Evolutionary conservation across 2,329 filamentous ascomycete species (phyloP), one percentile per base, ranked within the genome.

Genomic region (Chaetomiaceae sp.): DNA sequence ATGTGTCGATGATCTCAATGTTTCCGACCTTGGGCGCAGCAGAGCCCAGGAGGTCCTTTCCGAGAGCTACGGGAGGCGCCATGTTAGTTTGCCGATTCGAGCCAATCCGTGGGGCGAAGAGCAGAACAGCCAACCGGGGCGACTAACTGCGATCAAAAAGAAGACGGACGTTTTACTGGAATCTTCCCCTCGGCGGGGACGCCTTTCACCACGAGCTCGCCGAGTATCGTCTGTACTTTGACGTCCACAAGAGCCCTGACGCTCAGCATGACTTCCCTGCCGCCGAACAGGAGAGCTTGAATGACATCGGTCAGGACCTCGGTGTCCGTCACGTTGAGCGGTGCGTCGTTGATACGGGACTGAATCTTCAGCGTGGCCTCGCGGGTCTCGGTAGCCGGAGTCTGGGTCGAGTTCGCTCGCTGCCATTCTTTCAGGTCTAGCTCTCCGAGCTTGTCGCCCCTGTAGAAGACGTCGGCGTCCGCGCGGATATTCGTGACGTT

Each of bases 151-250:
- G 70, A 72, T 69, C 64, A 71, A 75, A 79, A 75, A 72, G 77
- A 78, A 72, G 77, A 89, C 91, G 84, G 86, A 96, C 91, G 88
- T 82, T 95, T 95, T 75, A 97, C 83, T 72, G 88, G 88, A 66
- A 99, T 85, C 65, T 85, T 82, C 63, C 94, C 91, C 75, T 91
- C 80, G 69, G 83, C 90, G 44, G 92, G 92, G 64, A 99, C 87
- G 61, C 87, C 84, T 69, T 89, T 89, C 64, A 97, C 75, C 50
- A 87, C 80, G 65, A 97, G 81, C 62, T 85, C 77, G 45, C 94
- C 94, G 59, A 99, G 77, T 23, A 87, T 85, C 27, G 91, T 96
- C 54, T 84, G 77, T 47, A 96, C 82, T 64, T 88, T 83, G 59
- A 91, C 88, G 69, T 95, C 89, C 53, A 97, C 90, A 39, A 81